phyloP scores from a whole-genome alignment of 106 monocot genomes.

The Allium fistulosum region DNA sequence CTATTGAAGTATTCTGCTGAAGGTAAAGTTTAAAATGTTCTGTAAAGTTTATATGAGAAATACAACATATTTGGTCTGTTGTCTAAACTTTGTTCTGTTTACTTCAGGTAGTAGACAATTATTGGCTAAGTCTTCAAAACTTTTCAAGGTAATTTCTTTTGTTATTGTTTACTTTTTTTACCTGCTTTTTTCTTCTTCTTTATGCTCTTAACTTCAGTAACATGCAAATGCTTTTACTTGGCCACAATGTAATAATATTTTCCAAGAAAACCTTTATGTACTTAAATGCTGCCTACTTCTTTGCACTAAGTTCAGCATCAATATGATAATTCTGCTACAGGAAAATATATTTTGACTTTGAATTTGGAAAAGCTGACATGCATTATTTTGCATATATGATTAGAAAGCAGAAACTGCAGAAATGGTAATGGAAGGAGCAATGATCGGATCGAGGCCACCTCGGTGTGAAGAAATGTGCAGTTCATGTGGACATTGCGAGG shows the following conservation, averaged over 20 bases:
- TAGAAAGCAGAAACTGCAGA: background rate
- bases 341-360: background rate
- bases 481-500: conserved; percentile 18
- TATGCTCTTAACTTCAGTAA: background rate
- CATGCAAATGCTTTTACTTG: too few species aligned
- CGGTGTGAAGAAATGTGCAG: conserved; percentile 14
- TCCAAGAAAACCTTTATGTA: background rate
- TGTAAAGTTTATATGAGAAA: background rate
- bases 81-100: background rate
- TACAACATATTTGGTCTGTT: background rate
- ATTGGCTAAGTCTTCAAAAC: background rate
- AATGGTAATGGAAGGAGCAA: conserved; percentile 5
- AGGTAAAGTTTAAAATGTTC: background rate
- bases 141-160: conserved; percentile 4
- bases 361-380: background rate
- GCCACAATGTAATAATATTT: background rate
- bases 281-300: background rate
- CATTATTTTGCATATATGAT: background rate
- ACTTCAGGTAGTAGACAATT: conserved; percentile 1
- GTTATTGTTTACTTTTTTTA: background rate
- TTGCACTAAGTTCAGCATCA: background rate
- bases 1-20: background rate
- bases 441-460: conserved; percentile 21
- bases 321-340: background rate
- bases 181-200: background rate